A percentile compares a stretch with the other conserved stretches of the same genome.
Conservation (phyloP, 2,329 filamentous ascomycete species). For the Penicillium sp. region DNA sequence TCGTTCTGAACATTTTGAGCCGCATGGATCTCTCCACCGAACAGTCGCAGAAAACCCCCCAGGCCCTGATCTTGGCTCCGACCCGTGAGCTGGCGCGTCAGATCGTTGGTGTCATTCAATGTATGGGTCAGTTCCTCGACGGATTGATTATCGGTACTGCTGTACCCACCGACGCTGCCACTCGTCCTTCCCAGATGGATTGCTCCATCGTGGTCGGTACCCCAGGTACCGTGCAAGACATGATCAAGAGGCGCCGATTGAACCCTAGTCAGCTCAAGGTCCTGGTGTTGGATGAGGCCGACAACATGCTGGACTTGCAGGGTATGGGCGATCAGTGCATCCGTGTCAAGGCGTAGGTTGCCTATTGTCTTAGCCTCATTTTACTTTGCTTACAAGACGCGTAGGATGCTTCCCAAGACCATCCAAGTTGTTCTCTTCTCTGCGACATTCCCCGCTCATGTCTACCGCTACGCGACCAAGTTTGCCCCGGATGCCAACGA, state of each 20-base stretch:
- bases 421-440: constrained; percentile 95
- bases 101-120: constrained; percentile 79
- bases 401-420: constrained; percentile 67
- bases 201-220: constrained; percentile 87
- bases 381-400: constrained; percentile 31
- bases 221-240: constrained; percentile 86
- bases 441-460: constrained; percentile 84
- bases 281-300: constrained; percentile 91
- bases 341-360: constrained; percentile 76
- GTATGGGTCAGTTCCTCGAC: constrained; percentile 81
- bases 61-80: constrained; percentile 85
- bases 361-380: not conserved
- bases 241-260: constrained; percentile 74
- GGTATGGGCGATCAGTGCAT: constrained; percentile 93
- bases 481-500: constrained; percentile 86
- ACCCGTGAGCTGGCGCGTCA: constrained; percentile 89
- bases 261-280: constrained; percentile 71
- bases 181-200: constrained; percentile 66
- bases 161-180: constrained; percentile 71
- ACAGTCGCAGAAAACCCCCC: constrained; percentile 59
- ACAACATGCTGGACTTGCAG: constrained; percentile 98
- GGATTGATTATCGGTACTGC: constrained; percentile 75
- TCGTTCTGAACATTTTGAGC: constrained; percentile 86
- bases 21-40: constrained; percentile 73
- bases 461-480: constrained; percentile 76